phyloP scores from a whole-genome alignment of 2,329 filamentous ascomycete genomes.

The Epichloe gansuensis region DNA sequence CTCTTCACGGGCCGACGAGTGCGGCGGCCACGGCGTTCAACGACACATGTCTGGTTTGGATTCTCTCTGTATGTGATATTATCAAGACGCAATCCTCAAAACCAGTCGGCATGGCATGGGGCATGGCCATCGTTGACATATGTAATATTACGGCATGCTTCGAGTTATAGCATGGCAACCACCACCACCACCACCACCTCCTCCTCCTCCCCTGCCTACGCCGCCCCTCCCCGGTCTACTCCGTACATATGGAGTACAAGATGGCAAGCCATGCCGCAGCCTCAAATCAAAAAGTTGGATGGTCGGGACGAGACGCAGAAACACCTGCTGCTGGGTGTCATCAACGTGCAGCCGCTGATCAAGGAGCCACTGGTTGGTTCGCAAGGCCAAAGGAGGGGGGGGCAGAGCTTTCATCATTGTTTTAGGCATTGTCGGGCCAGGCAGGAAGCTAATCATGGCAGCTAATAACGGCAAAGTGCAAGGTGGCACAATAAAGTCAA shows the following conservation, averaged over 20 bases:
- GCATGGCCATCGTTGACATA: not conserved
- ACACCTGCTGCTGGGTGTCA: constrained; percentile 10
- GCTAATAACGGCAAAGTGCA: not conserved
- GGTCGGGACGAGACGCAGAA: constrained; percentile 8
- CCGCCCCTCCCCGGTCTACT: no score
- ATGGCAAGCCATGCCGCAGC: not conserved
- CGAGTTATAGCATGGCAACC: not conserved
- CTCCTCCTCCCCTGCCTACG: no score
- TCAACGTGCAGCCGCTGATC: constrained; percentile 13
- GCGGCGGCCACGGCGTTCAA: no score
- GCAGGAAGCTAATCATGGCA: not conserved
- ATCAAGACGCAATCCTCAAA: no score
- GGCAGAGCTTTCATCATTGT: not conserved
- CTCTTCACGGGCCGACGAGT: no score
- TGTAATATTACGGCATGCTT: not conserved
- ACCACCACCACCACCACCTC: not conserved
- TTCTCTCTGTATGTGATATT: no score
- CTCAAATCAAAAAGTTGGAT: constrained; percentile 6
- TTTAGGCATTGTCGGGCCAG: not conserved
- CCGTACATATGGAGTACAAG: no score
- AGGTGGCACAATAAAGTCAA: not conserved
- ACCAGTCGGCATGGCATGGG: no score
- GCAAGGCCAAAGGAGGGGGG: not conserved
- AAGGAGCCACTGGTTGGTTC: not conserved
- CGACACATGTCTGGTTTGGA: not conserved